Evolutionary conservation across 176 grass and related monocot species (phyloP), one percentile per base, ranked within the genome.

Genomic region (Zoysia pacifica): DNA sequence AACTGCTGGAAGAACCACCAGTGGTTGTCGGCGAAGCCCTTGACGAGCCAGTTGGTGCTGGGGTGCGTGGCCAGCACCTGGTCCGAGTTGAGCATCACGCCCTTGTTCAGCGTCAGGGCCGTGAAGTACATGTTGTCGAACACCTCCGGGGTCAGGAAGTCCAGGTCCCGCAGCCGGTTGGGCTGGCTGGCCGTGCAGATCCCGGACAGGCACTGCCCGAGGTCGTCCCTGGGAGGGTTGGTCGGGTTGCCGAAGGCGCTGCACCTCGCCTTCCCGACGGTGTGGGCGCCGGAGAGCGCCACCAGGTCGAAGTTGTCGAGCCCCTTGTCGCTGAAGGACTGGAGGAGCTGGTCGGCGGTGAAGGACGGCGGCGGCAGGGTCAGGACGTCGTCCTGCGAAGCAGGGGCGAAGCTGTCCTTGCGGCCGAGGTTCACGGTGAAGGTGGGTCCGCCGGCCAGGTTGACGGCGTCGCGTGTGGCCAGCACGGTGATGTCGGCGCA

Each of bases 1-100:
- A 91, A 91, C 86, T 88, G 83, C 53, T 59, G 46, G 54, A 79
- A 85, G 85, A 91, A 91, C 81, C 74, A 86, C 77, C 77, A 74
- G 11, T 80, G 77, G 70, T 87, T 79, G 64, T 79, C 76, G 37
- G 76, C 64, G 64, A 79, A 79, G 0, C 76, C 76, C 63, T 54
- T 51, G 48, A 79, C 76, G 64, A 79, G 76, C 48, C 46, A 41
- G 80, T 14, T 72, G 41, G 80, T 87, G 67, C 67, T 60, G 0
- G 10, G 7, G 80, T 87, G 67, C 4, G 6, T 16, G 28, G 14
- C 54, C 18, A 87, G 14, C 4, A n/a, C 80, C 80, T 87, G 79
- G 86, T 87, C 86, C 3, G 86, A 87, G 2, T 67, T 72, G 50
- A 87, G 76, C 74, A 83, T 79, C 49, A 79, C 36, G 39, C 60